Base-by-base conservation (phyloP, 768 basidiomycete genomes). In the Suillus placidus region DNA sequence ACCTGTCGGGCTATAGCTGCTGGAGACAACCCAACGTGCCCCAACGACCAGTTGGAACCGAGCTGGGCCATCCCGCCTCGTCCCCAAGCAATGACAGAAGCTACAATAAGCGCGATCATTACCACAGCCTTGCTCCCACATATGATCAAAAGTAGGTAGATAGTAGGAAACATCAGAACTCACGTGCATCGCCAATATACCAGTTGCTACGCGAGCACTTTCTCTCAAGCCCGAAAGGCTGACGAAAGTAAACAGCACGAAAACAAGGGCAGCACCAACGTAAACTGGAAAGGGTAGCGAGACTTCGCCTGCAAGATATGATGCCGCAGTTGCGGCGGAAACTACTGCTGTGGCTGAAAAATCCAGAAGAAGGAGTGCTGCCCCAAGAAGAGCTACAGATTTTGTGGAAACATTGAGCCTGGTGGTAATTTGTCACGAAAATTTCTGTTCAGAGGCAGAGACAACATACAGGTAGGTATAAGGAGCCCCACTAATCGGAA, bases 401-500 rank as follows among this genome's bases (percentile, higher is more conserved):
- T 91, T 91, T 0, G 85, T 82, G 1, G 88, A 87, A 20, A 86
- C 82, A 70, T 92, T 87, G 7, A 91, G 76, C 62, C 89, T 87
- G 68, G 30, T 56, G 32, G 35, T 43, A 18, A 54, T 42, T 64
- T n/a, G 34, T 65, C 38, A 58, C 3, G 56, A 43, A 47, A 6
- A 35, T 35, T 14, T 16, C 14, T 20, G 42, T 61, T 37, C 16
- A 63, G 45, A 14, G 42, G 51, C 20, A 47, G 18, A 7, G 49
- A 32, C 12, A 7, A 72, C 85, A 67, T 67, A 89, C 87, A 90
- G 76, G 71, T 90, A 90, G 0, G 86, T 85, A 71, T 91, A 92
- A 5, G 88, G 90, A 9, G 88, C 89, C 1, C 91, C 91, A 63
- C 82, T 86, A 12, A 91, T 82, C 0, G 89, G 88, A 1, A 92